Percentiles rank a stretch among this genome's conserved stretches.
phyloP scores from a whole-genome alignment of 176 grass and related monocot species.

The Zizania latifolia region DNA sequence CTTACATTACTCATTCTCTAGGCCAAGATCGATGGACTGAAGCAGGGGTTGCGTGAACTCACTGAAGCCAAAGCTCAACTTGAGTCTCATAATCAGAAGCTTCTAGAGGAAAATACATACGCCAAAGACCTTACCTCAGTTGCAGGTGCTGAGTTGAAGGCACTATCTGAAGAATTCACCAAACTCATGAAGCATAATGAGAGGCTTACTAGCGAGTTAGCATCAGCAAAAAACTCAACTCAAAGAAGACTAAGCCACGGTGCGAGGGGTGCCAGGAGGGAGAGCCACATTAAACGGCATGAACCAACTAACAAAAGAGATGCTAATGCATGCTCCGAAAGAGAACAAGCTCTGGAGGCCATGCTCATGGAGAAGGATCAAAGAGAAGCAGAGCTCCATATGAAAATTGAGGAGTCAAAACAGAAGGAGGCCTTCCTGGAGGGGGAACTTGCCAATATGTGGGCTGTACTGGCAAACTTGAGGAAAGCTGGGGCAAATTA shows the following conservation, averaged over 20 bases:
- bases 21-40: constrained; percentile 53
- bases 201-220: constrained; percentile 51
- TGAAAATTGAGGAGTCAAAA: constrained; percentile 57
- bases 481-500: constrained; percentile 45
- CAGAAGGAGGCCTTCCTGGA: constrained; percentile 72
- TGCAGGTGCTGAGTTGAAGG: constrained; percentile 63
- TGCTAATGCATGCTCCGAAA: constrained; percentile 31
- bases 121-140: constrained; percentile 61
- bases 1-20: constrained; percentile 17
- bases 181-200: constrained; percentile 88
- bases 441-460: constrained; percentile 70
- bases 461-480: constrained; percentile 60
- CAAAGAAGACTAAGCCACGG: constrained; percentile 48
- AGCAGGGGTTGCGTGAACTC: constrained; percentile 46
- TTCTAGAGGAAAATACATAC: constrained; percentile 63
- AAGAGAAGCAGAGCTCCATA: constrained; percentile 55
- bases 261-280: constrained; percentile 33
- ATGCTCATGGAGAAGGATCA: constrained; percentile 53
- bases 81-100: constrained; percentile 50
- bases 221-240: constrained; percentile 48
- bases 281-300: constrained; percentile 35
- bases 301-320: constrained; percentile 52
- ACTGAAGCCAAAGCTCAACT: constrained; percentile 58
- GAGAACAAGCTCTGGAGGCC: constrained; percentile 49
- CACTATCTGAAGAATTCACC: constrained; percentile 68